These are phyloP conservation scores for Aspergillus nomiae DNA, from an alignment of 2,329 filamentous ascomycete species.

Conservation along the genomic window DNA sequence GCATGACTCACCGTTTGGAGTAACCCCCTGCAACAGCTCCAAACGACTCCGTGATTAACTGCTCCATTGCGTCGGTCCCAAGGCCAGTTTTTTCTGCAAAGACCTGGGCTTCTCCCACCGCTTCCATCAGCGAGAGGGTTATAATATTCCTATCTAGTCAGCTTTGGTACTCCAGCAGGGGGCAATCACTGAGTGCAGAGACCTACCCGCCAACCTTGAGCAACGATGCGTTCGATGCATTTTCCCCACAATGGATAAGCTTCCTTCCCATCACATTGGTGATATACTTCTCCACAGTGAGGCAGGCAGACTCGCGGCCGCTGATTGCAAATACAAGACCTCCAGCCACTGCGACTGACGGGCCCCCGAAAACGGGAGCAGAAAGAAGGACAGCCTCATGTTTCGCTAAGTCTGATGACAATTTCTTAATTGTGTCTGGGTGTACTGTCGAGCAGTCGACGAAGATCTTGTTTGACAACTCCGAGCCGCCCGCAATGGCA, in stretches of 20 bases:
- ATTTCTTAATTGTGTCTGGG: not conserved
- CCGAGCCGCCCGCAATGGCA: not conserved
- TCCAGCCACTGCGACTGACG: not conserved
- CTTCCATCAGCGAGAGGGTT: conserved; percentile 53
- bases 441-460: not conserved
- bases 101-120: conserved; percentile 54
- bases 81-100: conserved; percentile 52
- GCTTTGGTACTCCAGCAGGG: not conserved
- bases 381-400: not conserved
- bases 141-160: conserved; percentile 47
- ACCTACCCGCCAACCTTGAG: not conserved
- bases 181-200: not conserved
- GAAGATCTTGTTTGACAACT: not conserved
- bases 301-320: not conserved
- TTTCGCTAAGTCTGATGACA: not conserved
- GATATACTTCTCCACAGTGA: not conserved
- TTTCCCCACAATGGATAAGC: not conserved
- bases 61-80: conserved; percentile 43
- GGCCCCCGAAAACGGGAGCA: not conserved
- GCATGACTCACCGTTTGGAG: not conserved
- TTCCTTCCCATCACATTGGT: not conserved
- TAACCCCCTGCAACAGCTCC: not conserved
- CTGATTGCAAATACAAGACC: not conserved
- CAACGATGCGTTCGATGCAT: not conserved
- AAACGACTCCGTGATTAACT: conserved; percentile 27